These are phyloP conservation scores for Cokeromyces recurvatus DNA, from an alignment of 371 early-diverging fungal genomes.

Conservation along the genomic window DNA sequence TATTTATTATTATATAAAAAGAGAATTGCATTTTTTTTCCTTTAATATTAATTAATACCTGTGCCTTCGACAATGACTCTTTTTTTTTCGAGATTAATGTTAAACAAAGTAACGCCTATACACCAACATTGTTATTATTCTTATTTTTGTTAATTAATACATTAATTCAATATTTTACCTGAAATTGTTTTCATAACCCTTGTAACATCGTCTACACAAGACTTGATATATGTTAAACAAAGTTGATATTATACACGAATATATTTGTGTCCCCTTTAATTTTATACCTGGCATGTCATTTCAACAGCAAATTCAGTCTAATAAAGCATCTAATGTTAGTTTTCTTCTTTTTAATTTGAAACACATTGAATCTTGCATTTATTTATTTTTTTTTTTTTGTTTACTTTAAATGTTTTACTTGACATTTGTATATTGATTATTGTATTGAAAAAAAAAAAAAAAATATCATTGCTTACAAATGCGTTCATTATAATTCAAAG, in stretches of 20 bases:
- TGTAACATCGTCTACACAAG: constrained; percentile 65
- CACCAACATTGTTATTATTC: too few species aligned
- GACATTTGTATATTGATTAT: too few species aligned
- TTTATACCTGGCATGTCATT: constrained; percentile 65
- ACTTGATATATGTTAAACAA: constrained; percentile 2
- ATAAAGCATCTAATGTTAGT: too few species aligned
- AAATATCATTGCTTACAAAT: too few species aligned
- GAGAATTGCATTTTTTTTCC: too few species aligned
- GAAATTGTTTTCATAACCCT: constrained; percentile 49
- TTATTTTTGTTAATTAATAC: neutral
- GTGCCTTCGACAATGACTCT: constrained; percentile 61
- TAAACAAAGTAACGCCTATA: constrained; percentile 48
- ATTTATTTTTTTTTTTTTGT: too few species aligned
- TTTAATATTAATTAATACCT: constrained; percentile 26
- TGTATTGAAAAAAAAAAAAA: too few species aligned
- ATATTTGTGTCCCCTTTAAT: neutral
- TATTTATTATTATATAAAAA: neutral
- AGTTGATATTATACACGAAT: too few species aligned
- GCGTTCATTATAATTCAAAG: too few species aligned
- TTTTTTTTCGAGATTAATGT: constrained; percentile 55
- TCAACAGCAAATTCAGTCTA: constrained; percentile 80
- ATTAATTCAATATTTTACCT: constrained; percentile 28
- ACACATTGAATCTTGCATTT: too few species aligned
- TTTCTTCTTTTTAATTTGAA: too few species aligned
- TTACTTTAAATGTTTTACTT: too few species aligned